Evolutionary conservation across 805 yeast genomes (phyloP), one percentile per base, ranked within the genome.

Genomic region (Candida incommunis): DNA sequence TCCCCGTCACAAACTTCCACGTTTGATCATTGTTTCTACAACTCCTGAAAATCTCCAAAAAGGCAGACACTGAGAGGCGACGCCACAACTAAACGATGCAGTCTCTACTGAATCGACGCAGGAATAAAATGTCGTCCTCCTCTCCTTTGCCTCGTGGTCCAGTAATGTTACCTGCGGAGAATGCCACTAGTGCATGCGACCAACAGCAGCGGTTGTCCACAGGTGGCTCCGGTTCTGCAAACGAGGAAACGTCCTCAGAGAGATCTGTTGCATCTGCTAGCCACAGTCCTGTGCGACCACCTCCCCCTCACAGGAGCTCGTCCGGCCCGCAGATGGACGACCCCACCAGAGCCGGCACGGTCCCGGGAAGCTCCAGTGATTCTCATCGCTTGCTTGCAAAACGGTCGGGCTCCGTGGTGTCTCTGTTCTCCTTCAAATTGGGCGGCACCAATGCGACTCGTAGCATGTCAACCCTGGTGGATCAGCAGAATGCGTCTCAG

Each of bases 381-480:
- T 25, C 27, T 13, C 27, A 13, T 13, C 13, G 11, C 27, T 7
- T 13, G 11, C 27, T 18, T 5, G 18, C 37, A 5, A 31, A 31
- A 16, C 11, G 37, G 7, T 11, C 37, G 11, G 37, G 37, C 20
- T 31, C 37, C 18, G 37, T 31, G 7, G 37, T 31, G 20, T 31
- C 37, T 11, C 37, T 31, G 11, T 31, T 31, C 20, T 31, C 37
- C 37, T 31, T 31, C 37, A 31, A 31, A n/a, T 18, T 31, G 37
- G 37, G 37, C 37, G 37, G n/a, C n/a, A n/a, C n/a, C n/a, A n/a
- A 25, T 13, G 7, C 27, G 11, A 25, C 27, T 13, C 27, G 27
- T 13, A 25, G 27, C 27, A 9, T 13, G 11, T 25, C 27, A 25
- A 13, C 27, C 11, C 27, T 25, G 27, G 27, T 13, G 13, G 27